Conservation (phyloP, 2,329 filamentous ascomycete species). For the Cladosporium sp. region DNA sequence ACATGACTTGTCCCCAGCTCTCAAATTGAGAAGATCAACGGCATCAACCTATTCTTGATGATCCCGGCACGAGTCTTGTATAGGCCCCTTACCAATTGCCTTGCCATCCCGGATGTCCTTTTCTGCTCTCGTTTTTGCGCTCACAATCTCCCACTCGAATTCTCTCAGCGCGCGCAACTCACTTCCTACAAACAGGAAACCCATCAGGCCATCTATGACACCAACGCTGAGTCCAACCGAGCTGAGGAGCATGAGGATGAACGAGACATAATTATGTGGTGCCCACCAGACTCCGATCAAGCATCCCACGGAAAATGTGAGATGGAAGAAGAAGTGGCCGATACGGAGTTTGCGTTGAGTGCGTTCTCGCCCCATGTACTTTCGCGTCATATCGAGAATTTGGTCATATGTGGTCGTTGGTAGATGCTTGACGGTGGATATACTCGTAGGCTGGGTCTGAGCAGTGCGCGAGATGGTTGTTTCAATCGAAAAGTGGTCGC, state of each 20-base stretch:
- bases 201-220: conserved; percentile 78
- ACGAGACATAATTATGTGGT: conserved; percentile 69
- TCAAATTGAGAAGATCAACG: too few species aligned
- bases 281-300: conserved; percentile 84
- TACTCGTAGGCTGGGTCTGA: not conserved
- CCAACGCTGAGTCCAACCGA: conserved; percentile 74
- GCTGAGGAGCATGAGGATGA: conserved; percentile 73
- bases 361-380: conserved; percentile 67
- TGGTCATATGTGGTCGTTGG: conserved; percentile 54
- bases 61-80: not conserved
- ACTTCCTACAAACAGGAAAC: conserved; percentile 77
- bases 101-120: not conserved
- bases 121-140: conserved; percentile 48
- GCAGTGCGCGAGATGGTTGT: conserved; percentile 60
- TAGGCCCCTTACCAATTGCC: not conserved
- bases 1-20: too few species aligned
- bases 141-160: conserved; percentile 88
- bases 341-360: conserved; percentile 68
- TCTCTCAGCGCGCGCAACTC: conserved; percentile 81
- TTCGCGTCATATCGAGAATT: conserved; percentile 66
- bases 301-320: conserved; percentile 67
- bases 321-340: conserved; percentile 65
- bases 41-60: not conserved
- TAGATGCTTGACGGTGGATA: conserved; percentile 4
- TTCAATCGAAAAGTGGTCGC: conserved; percentile 91